Conservation (phyloP, 371 early-diverging fungal genomes). For the Mortierella sp. region DNA sequence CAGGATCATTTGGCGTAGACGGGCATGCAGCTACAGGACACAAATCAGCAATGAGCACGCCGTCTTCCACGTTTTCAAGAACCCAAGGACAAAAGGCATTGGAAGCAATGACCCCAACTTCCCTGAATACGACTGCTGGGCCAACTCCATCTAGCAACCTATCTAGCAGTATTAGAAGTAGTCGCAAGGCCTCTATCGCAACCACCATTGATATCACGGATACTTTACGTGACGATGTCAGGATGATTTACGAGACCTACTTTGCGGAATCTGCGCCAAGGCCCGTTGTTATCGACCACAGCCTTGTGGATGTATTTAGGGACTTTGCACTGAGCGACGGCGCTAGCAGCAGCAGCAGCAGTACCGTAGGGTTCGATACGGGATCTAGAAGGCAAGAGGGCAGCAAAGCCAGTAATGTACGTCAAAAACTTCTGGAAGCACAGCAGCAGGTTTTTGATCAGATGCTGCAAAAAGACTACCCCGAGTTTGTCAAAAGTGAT, state of each 20-base stretch:
- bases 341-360: constrained; percentile 5
- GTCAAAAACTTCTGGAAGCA: constrained; percentile 53
- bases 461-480: constrained; percentile 73
- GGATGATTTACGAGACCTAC: constrained; percentile 79
- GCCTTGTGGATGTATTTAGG: constrained; percentile 36
- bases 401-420: constrained; percentile 48
- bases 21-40: not conserved
- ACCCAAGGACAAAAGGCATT: constrained; percentile 12
- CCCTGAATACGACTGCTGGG: not conserved
- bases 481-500: constrained; percentile 73
- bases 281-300: constrained; percentile 59
- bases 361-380: not conserved
- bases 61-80: constrained; percentile 22
- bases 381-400: constrained; percentile 34
- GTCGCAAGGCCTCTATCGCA: constrained; percentile 27
- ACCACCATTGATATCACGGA: constrained; percentile 30
- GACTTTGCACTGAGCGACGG: constrained; percentile 32
- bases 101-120: constrained; percentile 33
- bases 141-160: not conserved
- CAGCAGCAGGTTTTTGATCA: constrained; percentile 72
- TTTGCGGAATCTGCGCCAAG: constrained; percentile 69
- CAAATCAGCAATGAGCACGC: constrained; percentile 19
- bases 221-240: constrained; percentile 69
- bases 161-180: constrained; percentile 11
- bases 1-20: constrained; percentile 14